phyloP scores from a whole-genome alignment of 495 filamentous ascomycete genomes.

The Niebla homalea region DNA sequence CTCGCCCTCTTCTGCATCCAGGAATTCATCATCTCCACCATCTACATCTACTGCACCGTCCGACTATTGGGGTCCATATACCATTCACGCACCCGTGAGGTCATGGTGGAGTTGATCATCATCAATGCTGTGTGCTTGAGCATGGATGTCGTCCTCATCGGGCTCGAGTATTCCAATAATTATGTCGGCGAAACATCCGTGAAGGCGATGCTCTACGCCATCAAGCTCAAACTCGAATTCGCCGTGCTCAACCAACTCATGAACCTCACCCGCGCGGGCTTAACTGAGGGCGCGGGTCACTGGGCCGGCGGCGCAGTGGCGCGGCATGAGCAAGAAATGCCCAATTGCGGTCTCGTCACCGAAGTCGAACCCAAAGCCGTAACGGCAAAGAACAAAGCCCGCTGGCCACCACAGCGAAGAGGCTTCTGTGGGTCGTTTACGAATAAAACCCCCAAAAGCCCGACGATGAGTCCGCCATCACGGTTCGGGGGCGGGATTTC shows the following conservation, averaged over 20 bases:
- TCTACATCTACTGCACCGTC: constrained; percentile 47
- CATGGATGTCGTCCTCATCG: constrained; percentile 42
- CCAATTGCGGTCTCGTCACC: constrained; percentile 2
- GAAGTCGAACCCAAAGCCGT: constrained; percentile 3
- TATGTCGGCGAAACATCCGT: constrained; percentile 47
- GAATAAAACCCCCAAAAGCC: not conserved
- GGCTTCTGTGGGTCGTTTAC: not conserved
- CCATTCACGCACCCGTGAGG: constrained; percentile 33
- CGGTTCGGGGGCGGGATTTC: constrained; percentile 2
- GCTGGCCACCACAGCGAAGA: not conserved
- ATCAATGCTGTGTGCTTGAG: constrained; percentile 46
- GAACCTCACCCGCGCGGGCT: constrained; percentile 24
- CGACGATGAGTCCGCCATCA: not conserved
- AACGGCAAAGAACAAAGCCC: not conserved
- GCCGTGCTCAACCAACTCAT: constrained; percentile 38
- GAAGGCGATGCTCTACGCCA: constrained; percentile 47
- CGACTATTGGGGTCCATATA: constrained; percentile 34
- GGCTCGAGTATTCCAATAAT: constrained; percentile 40
- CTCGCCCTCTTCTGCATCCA: constrained; percentile 50
- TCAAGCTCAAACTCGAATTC: constrained; percentile 57
- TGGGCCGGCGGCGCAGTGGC: not conserved
- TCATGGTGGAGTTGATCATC: constrained; percentile 43
- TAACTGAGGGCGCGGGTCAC: constrained; percentile 11
- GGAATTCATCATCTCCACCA: constrained; percentile 44
- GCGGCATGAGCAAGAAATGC: constrained; percentile 5